Conservation (phyloP, 2,329 filamentous ascomycete species). For the Madurella fahalii region DNA sequence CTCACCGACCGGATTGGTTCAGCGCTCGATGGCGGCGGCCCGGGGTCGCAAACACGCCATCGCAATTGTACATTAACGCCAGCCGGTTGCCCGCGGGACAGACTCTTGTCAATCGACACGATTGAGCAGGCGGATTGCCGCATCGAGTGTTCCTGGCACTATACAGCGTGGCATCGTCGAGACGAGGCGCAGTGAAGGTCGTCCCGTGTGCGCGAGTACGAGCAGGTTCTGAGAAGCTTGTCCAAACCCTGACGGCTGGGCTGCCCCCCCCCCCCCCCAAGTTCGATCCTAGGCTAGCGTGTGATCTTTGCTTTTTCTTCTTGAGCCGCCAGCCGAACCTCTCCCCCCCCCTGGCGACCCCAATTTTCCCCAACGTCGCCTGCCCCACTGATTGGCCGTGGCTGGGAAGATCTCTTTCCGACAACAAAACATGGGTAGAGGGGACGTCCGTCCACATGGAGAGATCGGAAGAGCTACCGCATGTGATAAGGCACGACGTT, state of each 20-base stretch:
- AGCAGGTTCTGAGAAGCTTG: neutral
- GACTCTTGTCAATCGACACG: too few species aligned
- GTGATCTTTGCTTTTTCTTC: conserved; percentile 14
- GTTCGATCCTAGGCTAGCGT: conserved; percentile 16
- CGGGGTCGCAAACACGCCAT: neutral
- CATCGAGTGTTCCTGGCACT: too few species aligned
- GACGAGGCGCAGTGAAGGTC: neutral
- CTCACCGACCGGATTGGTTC: conserved; percentile 11
- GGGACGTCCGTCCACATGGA: too few species aligned
- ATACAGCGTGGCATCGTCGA: neutral
- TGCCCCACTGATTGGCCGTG: conserved; percentile 1
- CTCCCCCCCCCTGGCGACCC: conserved; percentile 5
- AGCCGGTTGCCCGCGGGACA: too few species aligned
- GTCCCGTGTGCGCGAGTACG: neutral
- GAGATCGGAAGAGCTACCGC: neutral
- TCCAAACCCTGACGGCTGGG: conserved; percentile 13
- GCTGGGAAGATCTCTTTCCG: neutral
- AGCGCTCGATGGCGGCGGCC: conserved; percentile 4
- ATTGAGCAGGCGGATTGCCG: too few species aligned
- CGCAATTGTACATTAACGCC: neutral
- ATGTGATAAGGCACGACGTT: conserved; percentile 18
- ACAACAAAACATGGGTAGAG: neutral
- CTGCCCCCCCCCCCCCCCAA: too few species aligned
- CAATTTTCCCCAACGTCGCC: conserved; percentile 17
- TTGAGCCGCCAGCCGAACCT: conserved; percentile 17